Evolutionary conservation across 208 protist genomes (phyloP), one percentile per base, ranked within the genome.

Genomic region (Trypanosoma vivax): DNA sequence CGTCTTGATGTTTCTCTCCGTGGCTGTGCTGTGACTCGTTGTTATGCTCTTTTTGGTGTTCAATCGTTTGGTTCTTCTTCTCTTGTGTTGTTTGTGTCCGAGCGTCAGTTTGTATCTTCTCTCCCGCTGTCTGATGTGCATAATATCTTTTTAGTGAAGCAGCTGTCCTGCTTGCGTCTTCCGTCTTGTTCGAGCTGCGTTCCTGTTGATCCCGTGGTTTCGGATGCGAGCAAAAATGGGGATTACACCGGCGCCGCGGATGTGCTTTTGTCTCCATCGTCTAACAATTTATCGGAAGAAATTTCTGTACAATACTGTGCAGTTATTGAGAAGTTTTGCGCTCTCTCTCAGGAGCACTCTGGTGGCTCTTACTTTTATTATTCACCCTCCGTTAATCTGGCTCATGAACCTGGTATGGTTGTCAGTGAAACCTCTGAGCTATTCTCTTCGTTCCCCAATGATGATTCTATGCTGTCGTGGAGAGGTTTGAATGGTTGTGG

Each of bases 31-130:
- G 31, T 35, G 5, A 50, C 2, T 41, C 43, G 54, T 19, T 88
- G 76, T 43, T 70, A 70, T 33, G 79, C 76, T 4, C 40, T 92
- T 25, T 92, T 86, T 65, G 83, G 83, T 25, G 77, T 88, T 3
- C 50, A 88, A n/a, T 62, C 65, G 1, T 31, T 92, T 24, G 75
- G 78, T 28, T 21, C 42, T 24, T 65, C 67, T 29, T 77, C 79
- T 0, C 70, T 82, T 7, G 58, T 92, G 4, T 50, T 92, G 5
- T 92, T 84, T 60, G 75, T 92, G 31, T 64, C 66, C 10, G 53
- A 59, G 18, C 53, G 60, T 21, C 60, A 72, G 38, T 55, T 48
- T 31, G 66, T 84, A 2, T 64, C 64, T 28, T 49, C 64, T 0
- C 37, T 91, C 0, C 7, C 59, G 16, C 39, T 72, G 1, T 4